phyloP scores from a whole-genome alignment of 495 filamentous ascomycete genomes.

The Schizothecium vesticola region DNA sequence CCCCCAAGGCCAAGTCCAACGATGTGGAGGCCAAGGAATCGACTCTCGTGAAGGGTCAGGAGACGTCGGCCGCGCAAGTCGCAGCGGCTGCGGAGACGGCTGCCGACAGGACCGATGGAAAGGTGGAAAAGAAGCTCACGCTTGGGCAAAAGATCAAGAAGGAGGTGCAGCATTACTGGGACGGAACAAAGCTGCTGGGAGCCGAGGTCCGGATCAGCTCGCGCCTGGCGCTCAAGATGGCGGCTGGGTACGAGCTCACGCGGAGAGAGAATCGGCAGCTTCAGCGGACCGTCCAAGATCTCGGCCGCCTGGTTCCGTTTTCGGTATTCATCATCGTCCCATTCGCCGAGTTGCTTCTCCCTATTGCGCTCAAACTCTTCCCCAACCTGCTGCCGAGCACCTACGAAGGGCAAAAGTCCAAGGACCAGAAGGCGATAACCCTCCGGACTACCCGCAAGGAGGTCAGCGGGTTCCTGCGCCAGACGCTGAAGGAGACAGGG shows the following conservation, averaged over 20 bases:
- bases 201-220: slow-evolving; percentile 90
- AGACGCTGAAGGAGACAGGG: slow-evolving; percentile 88
- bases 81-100: slow-evolving; percentile 30
- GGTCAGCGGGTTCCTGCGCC: slow-evolving; percentile 83
- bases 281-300: slow-evolving; percentile 85
- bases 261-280: slow-evolving; percentile 90
- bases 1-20: slow-evolving; percentile 28
- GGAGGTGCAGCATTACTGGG: slow-evolving; percentile 92
- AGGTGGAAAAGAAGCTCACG: slow-evolving; percentile 76
- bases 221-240: slow-evolving; percentile 92
- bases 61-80: slow-evolving; percentile 25
- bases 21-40: slow-evolving; percentile 26
- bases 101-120: slow-evolving; percentile 42
- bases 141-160: slow-evolving; percentile 88
- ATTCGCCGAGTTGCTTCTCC: slow-evolving; percentile 92
- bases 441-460: slow-evolving; percentile 87
- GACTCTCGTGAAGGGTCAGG: slow-evolving; percentile 27
- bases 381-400: slow-evolving; percentile 96
- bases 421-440: slow-evolving; percentile 77
- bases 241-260: slow-evolving; percentile 92
- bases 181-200: slow-evolving; percentile 95
- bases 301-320: slow-evolving; percentile 90
- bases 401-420: slow-evolving; percentile 86
- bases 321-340: slow-evolving; percentile 96
- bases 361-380: slow-evolving; percentile 88